These are phyloP conservation scores for Debaryomyces castellii DNA, from an alignment of 805 yeast genomes.

Conservation along the genomic window DNA sequence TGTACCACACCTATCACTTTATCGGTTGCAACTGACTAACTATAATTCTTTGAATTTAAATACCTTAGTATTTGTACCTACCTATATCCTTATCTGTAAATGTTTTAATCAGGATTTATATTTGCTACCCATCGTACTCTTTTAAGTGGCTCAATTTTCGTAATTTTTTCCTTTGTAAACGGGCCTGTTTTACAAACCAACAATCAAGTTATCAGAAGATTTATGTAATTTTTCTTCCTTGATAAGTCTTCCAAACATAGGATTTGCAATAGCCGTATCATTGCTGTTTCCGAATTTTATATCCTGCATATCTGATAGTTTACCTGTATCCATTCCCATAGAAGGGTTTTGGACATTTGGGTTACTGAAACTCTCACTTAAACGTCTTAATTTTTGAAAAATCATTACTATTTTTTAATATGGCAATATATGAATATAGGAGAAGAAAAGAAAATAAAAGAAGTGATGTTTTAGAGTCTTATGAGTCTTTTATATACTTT, in stretches of 20 bases:
- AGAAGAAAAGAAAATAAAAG: background rate
- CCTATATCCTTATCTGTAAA: too few relatives aligned
- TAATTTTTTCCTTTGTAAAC: background rate
- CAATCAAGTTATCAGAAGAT: constrained; percentile 26
- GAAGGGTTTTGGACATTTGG: background rate
- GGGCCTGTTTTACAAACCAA: constrained; percentile 16
- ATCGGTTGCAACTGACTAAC: too few relatives aligned
- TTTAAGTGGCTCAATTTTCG: background rate
- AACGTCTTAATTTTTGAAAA: background rate
- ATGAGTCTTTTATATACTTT: too few relatives aligned
- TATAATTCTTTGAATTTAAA: too few relatives aligned
- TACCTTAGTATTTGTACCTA: too few relatives aligned
- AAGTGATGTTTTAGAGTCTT: too few relatives aligned
- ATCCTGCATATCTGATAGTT: background rate
- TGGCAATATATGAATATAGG: background rate
- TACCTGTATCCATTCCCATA: background rate
- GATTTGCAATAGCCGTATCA: background rate
- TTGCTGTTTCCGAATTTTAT: too few relatives aligned
- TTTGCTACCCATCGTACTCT: background rate
- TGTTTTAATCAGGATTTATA: too few relatives aligned
- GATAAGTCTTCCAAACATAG: constrained; percentile 10
- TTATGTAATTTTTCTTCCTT: constrained; percentile 20
- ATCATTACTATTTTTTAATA: too few relatives aligned
- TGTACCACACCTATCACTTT: too few relatives aligned
- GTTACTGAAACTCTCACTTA: background rate